These are phyloP conservation scores for Acanthamoeba castellanii DNA, from an alignment of 208 protist genomes.

Conservation along the genomic window DNA sequence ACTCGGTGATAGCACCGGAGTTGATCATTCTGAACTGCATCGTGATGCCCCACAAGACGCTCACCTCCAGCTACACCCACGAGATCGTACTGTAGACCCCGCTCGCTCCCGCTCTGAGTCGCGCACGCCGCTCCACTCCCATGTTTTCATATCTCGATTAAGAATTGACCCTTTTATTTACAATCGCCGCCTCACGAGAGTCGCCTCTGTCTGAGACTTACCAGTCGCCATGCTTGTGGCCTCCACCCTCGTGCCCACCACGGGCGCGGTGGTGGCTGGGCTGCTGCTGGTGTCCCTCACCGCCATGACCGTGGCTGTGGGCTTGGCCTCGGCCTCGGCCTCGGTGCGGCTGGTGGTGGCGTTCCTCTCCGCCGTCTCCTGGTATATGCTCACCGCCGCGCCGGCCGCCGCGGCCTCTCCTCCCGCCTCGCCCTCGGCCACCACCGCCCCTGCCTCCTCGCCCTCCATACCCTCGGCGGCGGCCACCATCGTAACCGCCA, in stretches of 20 bases:
- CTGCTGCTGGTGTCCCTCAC: neutral
- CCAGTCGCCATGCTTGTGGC: neutral
- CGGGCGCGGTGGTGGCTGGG: neutral
- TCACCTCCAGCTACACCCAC: slow-evolving; percentile 64
- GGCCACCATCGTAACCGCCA: neutral
- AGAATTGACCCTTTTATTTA: too few relatives aligned
- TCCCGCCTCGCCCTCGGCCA: neutral
- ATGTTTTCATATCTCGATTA: slow-evolving; percentile 84
- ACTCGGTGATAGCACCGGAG: slow-evolving; percentile 70
- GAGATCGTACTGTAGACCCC: slow-evolving; percentile 51
- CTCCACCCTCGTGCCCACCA: neutral
- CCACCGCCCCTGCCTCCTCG: neutral
- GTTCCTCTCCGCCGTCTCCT: neutral
- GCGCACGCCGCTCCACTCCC: slow-evolving; percentile 94
- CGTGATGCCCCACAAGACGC: slow-evolving; percentile 75
- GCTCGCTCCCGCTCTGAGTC: slow-evolving; percentile 90
- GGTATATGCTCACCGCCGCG: neutral
- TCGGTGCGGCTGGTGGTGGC: neutral
- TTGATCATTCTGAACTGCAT: slow-evolving; percentile 75
- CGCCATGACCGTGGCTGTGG: neutral
- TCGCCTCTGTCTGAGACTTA: too few relatives aligned
- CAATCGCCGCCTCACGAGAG: neutral
- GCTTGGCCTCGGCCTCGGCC: neutral
- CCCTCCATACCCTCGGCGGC: neutral
- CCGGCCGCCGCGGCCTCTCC: neutral